These are phyloP conservation scores for Backusella tuberculispora DNA, from an alignment of 192 early-diverging fungal species.

Conservation along the genomic window DNA sequence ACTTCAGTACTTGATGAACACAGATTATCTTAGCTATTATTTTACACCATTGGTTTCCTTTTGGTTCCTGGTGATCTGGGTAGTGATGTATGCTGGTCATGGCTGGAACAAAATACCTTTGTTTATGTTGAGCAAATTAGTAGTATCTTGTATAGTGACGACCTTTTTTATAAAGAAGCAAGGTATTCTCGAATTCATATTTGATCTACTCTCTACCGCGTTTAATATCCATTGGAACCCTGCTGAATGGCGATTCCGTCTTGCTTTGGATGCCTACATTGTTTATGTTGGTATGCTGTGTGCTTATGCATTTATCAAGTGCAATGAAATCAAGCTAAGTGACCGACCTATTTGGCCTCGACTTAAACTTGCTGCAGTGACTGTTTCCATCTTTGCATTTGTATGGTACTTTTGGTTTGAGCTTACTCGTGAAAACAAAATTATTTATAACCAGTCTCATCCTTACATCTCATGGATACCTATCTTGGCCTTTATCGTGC, in stretches of 20 bases:
- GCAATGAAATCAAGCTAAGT: slow-evolving; percentile 43
- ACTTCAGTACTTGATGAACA: slow-evolving; percentile 72
- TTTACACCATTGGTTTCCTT: slow-evolving; percentile 77
- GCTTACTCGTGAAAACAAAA: slow-evolving; percentile 52
- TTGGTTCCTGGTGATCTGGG: slow-evolving; percentile 74
- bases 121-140: slow-evolving; percentile 60
- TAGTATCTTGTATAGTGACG: slow-evolving; percentile 43
- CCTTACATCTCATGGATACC: slow-evolving; percentile 69
- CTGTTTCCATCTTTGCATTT: slow-evolving; percentile 43
- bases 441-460: slow-evolving; percentile 68
- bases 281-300: slow-evolving; percentile 72
- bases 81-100: slow-evolving; percentile 63
- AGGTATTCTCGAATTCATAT: slow-evolving; percentile 49
- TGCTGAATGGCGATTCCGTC: slow-evolving; percentile 75
- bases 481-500: slow-evolving; percentile 64
- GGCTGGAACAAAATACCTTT: slow-evolving; percentile 50
- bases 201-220: slow-evolving; percentile 45
- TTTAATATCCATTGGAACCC: slow-evolving; percentile 65
- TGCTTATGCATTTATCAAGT: slow-evolving; percentile 55
- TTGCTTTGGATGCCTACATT: slow-evolving; percentile 69
- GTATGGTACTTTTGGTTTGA: slow-evolving; percentile 64
- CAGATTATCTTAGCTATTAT: slow-evolving; percentile 76
- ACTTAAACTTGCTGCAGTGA: slow-evolving; percentile 42
- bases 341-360: slow-evolving; percentile 47
- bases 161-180: slow-evolving; percentile 46